phyloP scores from a whole-genome alignment of 2,329 filamentous ascomycete species.

The Colletotrichum gloeosporioides region DNA sequence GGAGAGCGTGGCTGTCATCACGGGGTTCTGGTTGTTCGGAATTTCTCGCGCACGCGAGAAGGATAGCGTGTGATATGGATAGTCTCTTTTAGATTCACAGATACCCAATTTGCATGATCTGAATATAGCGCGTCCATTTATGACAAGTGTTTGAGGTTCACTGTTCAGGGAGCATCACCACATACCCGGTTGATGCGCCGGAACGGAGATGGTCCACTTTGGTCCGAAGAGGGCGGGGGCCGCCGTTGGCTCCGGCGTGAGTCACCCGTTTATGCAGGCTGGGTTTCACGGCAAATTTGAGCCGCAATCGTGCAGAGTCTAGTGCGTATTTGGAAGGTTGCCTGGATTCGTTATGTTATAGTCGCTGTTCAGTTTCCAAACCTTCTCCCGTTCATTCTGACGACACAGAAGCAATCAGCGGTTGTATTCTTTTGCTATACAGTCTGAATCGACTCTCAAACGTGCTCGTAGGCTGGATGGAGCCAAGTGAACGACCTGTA shows the following conservation, averaged over 20 bases:
- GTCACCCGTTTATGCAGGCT: background rate
- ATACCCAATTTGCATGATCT: background rate
- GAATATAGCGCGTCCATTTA: accelerated
- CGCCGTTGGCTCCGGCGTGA: background rate
- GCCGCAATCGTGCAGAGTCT: background rate
- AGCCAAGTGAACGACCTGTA: background rate
- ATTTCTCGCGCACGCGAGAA: background rate
- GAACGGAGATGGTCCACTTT: background rate
- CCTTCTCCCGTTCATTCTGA: background rate
- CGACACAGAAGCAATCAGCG: background rate
- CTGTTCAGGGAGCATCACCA: accelerated
- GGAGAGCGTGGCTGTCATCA: background rate
- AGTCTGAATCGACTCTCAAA: too few relatives aligned
- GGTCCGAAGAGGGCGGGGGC: background rate
- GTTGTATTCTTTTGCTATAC: background rate
- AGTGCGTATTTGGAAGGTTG: background rate
- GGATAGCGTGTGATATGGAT: background rate
- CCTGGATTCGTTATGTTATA: accelerated
- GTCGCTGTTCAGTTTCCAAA: background rate
- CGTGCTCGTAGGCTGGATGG: background rate
- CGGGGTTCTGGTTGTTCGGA: background rate
- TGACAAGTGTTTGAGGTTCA: accelerated
- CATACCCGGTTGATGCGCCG: background rate
- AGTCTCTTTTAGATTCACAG: accelerated
- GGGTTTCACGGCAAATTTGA: background rate